Base-by-base conservation (phyloP, 768 basidiomycete genomes). In the Trametes coccinea region DNA sequence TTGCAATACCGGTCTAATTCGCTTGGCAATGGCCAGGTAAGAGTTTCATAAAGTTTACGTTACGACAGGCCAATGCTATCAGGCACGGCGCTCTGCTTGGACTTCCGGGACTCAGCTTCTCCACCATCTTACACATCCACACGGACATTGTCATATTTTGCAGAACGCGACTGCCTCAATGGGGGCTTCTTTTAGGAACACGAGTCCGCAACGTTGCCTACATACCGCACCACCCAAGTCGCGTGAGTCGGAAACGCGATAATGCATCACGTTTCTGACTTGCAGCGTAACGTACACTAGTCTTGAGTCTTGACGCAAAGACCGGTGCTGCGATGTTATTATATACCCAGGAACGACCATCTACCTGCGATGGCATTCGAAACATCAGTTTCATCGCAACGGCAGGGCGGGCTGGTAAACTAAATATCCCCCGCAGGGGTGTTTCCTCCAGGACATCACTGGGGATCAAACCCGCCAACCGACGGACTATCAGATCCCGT, bases 401-500 rank as follows among this genome's bases (percentile, higher is more conserved):
- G 11, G 31, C 31, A 8, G 48, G 13, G 27, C n/a, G 46, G 17
- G 22, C 46, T 47, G 46, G 6, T 47, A 47, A 47, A 22, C 27
- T 17, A n/a, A n/a, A n/a, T n/a, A 47, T 11, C 41, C 41, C 30
- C 53, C 53, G 41, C 41, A 29, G 14, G 37, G 53, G 40, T 39
- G 5, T 9, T 4, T 29, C 48, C 22, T 53, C 30, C 41, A n/a
- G 37, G 29, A 53, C 8, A 53, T 53, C 53, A 44, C 4, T n/a
- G 17, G 29, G 46, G 47, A 40, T 27, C 39, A 22, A 11, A 29
- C 22, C 17, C 46, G 46, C 55, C 2, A 43, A 2, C 41, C 46
- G 46, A 45, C 56, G 47, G 46, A 29, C 47, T 48, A 57, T 57
- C 56, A 57, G 46, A 57, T 57, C 46, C 22, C 47, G 53, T 40